Evolutionary conservation across 1,139 yeast species (phyloP), one percentile per base, ranked within the genome.

Genomic region (Trichomonascaceae sp.): DNA sequence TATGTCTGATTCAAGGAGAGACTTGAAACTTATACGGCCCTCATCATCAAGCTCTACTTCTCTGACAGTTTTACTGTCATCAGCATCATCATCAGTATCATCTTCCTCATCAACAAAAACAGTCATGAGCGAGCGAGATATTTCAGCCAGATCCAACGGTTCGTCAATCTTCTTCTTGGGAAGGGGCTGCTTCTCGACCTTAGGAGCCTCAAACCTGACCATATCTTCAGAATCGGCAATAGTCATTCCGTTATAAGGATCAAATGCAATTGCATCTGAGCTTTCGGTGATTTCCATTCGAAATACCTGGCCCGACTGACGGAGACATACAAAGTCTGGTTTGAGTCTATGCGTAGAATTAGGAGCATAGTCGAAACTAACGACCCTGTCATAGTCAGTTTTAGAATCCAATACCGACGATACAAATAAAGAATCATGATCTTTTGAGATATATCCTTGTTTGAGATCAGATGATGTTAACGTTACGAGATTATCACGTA

Each of bases 221-320:
- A 64, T 72, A 30, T 87, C 86, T 53, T 75, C 82, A 1, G 87
- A 81, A 7, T 93, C 91, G 1, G 84, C 77, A 44, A 85, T 72
- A 0, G 86, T 75, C 49, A 89, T 73, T 52, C 87, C 89, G 65
- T 89, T 89, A 60, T 75, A 79, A 0, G 93, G 82, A 61, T 84
- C 87, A 68, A 90, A 87, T 19, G 73, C 76, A 18, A 85, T 68
- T 6, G 83, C 76, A 48, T 83, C 83, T 39, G 85, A 83, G 52
- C 86, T 81, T 66, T 87, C 95, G 1, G 76, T 73, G 0, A 84
- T 87, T 0, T 85, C 80, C 93, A 87, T 87, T 57, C 87, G 75
- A 69, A 87, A 90, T 0, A 89, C 85, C 50, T 88, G 85, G 1
- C 96, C 96, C 1, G 95, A 85, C 64, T 88, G 95, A 59, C 96